These are phyloP conservation scores for Triangularia verruculosa DNA, from an alignment of 2,329 filamentous ascomycete species.

Conservation along the genomic window DNA sequence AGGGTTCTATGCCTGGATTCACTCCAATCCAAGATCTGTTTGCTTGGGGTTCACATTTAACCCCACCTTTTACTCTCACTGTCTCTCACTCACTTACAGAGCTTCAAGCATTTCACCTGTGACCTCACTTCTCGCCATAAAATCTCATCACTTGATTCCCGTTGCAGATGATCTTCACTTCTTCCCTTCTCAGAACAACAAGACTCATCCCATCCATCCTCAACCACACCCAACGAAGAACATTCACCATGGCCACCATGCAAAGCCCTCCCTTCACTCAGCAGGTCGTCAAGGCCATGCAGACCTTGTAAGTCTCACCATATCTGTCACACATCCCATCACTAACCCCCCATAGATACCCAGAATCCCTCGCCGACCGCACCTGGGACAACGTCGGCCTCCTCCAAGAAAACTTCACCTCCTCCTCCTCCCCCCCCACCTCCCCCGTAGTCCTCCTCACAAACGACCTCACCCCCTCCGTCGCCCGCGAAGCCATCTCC, in stretches of 20 bases:
- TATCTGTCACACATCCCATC: not conserved
- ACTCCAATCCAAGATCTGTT: not conserved
- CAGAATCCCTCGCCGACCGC: conserved; percentile 81
- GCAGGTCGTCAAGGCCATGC: conserved; percentile 75
- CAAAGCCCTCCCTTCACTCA: conserved; percentile 43
- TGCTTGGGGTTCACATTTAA: not conserved
- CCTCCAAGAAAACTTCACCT: conserved; percentile 49
- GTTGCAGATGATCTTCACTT: conserved; percentile 14
- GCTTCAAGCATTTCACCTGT: not conserved
- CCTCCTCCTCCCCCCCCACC: conserved; percentile 34
- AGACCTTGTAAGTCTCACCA: conserved; percentile 61
- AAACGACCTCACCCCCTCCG: conserved; percentile 84
- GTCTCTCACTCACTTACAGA: conserved; percentile 3
- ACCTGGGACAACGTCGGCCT: conserved; percentile 97
- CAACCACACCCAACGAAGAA: not conserved
- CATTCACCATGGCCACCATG: conserved; percentile 23
- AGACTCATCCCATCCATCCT: not conserved
- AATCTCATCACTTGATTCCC: not conserved
- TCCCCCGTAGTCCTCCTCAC: conserved; percentile 54
- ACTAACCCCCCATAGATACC: conserved; percentile 61
- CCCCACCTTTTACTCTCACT: not conserved
- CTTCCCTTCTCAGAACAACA: not conserved
- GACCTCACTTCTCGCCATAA: not conserved
- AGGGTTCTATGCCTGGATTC: conserved; percentile 8
- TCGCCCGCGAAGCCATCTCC: conserved; percentile 84